Base-by-base conservation (phyloP, 352 stramenopile genomes). In the Phytopythium ostracodes region DNA sequence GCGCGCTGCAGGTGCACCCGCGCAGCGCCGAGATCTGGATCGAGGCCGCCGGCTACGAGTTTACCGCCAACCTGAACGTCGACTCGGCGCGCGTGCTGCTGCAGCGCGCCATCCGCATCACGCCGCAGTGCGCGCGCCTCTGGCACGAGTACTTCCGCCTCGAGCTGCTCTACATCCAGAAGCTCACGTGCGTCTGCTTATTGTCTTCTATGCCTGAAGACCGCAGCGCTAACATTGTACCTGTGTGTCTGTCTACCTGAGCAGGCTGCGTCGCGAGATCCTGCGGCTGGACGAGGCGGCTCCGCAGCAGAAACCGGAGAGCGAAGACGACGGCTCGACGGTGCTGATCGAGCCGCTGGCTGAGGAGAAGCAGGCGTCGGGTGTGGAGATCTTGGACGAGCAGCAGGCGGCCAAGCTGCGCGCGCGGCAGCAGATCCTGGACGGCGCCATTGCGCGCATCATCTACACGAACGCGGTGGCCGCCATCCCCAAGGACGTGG, bases 101-200 rank as follows among this genome's bases (percentile, higher is more conserved):
- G 88, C 90, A 97, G 72, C 84, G 90, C n/a, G 89, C 86, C n/a
- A 92, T 97, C 59, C 86, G 90, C 42, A 89, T 97, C 55, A 97
- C 96, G 66, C 78, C 78, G 31, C 66, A 84, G 62, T 76, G 84
- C 58, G 75, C 82, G 53, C 89, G 87, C 51, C 80, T 97, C 38
- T 97, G 90, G 90, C 70, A 90, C 38, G 89, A 97, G 73, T 97
- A 96, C 66, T 97, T 97, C 57, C 82, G 89, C 33, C 70, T 97
- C 14, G 90, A 97, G 62, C 73, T 96, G 62, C 75, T 94, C 51
- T 97, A 96, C 68, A 91, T 96, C 65, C 83, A 96, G 69, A 97
- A 96, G 66, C 73, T 97, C 54, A 62, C 63, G 72, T 79, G 56
- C 38, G 69, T 73, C n/a, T 8, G 2, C 1, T 36, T 22, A 24